Conservation (phyloP, 495 filamentous ascomycete genomes). For the Hypoxylon fragiforme region DNA sequence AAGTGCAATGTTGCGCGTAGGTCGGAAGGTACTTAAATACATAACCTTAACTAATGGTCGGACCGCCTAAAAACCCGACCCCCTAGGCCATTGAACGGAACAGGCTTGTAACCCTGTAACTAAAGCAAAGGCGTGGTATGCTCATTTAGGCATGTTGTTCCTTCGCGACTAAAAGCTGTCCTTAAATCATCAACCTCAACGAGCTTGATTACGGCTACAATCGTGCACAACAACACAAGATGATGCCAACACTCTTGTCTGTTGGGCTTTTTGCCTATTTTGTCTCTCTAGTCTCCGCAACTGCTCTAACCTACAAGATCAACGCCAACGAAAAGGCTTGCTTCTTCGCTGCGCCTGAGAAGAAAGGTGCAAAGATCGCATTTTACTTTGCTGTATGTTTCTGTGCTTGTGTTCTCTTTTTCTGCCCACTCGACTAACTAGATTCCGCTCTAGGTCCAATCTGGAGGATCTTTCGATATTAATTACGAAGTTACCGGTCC, state of each 20-base stretch:
- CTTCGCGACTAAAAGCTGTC: slow-evolving; percentile 35
- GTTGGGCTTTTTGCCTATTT: slow-evolving; percentile 67
- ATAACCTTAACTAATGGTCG: no score
- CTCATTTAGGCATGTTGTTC: background rate
- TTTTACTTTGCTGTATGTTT: slow-evolving; percentile 95
- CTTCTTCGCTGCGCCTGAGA: slow-evolving; percentile 81
- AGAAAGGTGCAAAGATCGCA: slow-evolving; percentile 81
- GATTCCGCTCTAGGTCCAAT: slow-evolving; percentile 74
- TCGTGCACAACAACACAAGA: slow-evolving; percentile 37
- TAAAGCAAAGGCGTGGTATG: slow-evolving; percentile 11
- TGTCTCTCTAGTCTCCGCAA: slow-evolving; percentile 65
- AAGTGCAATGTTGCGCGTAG: no score
- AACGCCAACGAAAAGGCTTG: slow-evolving; percentile 89
- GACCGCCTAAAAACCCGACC: slow-evolving; percentile 25
- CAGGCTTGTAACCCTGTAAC: no score
- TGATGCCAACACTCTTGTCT: slow-evolving; percentile 54
- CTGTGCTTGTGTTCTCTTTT: slow-evolving; percentile 5
- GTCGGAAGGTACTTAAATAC: no score
- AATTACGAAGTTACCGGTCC: slow-evolving; percentile 89
- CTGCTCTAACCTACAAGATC: slow-evolving; percentile 94
- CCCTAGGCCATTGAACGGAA: slow-evolving; percentile 14
- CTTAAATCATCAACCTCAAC: slow-evolving; percentile 17
- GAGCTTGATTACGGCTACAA: slow-evolving; percentile 23
- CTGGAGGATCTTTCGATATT: slow-evolving; percentile 92
- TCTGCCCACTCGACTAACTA: slow-evolving; percentile 1